Base-by-base conservation (phyloP, 2,329 filamentous ascomycete species). In the Ophiostoma sp. region DNA sequence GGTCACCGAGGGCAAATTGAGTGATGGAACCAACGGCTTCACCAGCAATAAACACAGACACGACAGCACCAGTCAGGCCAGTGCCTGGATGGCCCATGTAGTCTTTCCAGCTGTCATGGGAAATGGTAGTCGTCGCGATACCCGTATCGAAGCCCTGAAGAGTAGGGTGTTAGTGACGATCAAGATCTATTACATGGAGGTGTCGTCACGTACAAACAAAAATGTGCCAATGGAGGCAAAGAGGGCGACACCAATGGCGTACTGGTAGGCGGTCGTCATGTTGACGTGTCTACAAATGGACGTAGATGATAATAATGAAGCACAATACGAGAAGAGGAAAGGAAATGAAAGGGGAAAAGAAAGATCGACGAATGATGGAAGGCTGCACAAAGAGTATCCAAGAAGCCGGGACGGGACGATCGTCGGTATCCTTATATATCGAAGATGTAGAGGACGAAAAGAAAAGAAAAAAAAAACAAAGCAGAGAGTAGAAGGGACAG, bases 191-290 rank as follows among this genome's bases (percentile, higher is more conserved):
- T n/a, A n/a, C n/a, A n/a, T n/a, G n/a, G n/a, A n/a, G n/a, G n/a
- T n/a, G n/a, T n/a, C n/a, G 57, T 19, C 7, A 79, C 85, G 57
- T 82, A 87, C 86, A 78, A 88, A 89, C 71, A 89, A 82, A 78
- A 89, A 88, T 0, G 87, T 89, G 75, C 87, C 87, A 70, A 89
- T 87, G n/a, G 86, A 87, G 50, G 87, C 87, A 78, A 89, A 89
- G 50, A 88, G 78, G 66, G 86, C 86, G 73, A 89, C 87, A 70
- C 70, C 70, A 45, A 74, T 36, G 25, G 52, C 57, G 39, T 70
- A 72, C 15, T 52, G 66, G 66, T 50, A 52, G 25, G 66, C 66
- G 8, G 66, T 48, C 42, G 42, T 68, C 39, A 50, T 68, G 64
- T 42, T 68, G 64, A 19, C 39, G 42, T 19, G 42, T 11, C 39